Evolutionary conservation across 2,329 filamentous ascomycete genomes (phyloP), one percentile per base, ranked within the genome.

Genomic region (Ascochyta rabiei): DNA sequence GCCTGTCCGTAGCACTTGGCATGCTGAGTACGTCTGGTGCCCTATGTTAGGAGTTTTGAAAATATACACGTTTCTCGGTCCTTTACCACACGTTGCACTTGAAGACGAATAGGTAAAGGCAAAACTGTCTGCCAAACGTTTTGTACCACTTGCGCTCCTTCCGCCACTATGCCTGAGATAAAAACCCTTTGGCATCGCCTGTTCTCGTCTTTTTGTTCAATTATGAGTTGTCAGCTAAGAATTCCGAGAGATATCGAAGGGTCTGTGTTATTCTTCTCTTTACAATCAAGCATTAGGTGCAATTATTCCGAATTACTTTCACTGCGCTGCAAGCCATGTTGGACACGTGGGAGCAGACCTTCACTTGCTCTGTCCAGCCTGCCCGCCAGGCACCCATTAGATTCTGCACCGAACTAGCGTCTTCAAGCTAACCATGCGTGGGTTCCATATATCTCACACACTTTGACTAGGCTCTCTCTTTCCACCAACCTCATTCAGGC

Each of bases 281-380:
- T 13, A 13, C 10, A 30, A 15, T 30, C 7, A 2, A 13, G 12
- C 4, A 15, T 30, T 15, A 10, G 5, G 10, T 30, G 2, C 12
- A 13, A 30, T 1, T 15, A 13, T 30, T 30, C 5, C 28, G 12
- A 15, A 30, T 15, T 12, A 6, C 12, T 10, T 30, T 30, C 28
- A 15, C 28, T 30, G 24, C 7, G 4, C 8, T 2, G 24, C 24
- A 28, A 10, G 24, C 7, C 9, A 28, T 34, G 15, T 34, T 16
- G 13, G 12, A 16, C 13, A 3, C 5, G n/a, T 6, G 9, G 19
- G 12, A 13, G 21, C 15, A 13, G 28, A 28, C 50, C 33, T 53
- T 53, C 50, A 53, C 50, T 43, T 44, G 50, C 49, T 30, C 28
- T 6, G 18, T 30, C 15, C 41, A 18, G 23, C 9, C 19, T 26